Percentiles rank a stretch among this genome's conserved stretches.
Evolutionary conservation across 441 rosid species (phyloP).

Genomic region (Brassica balearica): DNA sequence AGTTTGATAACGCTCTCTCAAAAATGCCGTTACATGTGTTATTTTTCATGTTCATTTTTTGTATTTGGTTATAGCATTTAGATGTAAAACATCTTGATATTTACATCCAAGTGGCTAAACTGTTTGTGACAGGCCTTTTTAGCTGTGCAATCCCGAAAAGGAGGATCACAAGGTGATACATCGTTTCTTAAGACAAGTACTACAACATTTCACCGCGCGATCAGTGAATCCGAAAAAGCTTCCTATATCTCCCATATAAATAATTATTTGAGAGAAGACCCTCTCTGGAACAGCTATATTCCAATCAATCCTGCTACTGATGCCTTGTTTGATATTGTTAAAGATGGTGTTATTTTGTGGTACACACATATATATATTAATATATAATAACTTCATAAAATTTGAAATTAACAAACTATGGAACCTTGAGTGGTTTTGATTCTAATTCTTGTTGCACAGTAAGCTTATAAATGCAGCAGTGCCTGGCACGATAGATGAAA

Average conservation of each 20-base stretch:
- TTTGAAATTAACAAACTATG: background rate
- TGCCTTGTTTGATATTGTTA: conserved; percentile 77
- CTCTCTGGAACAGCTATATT: conserved; percentile 38
- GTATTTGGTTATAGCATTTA: no score
- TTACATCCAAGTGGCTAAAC: no score
- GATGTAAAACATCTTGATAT: no score
- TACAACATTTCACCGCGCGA: no score
- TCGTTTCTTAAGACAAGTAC: no score
- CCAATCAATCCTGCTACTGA: conserved; percentile 71
- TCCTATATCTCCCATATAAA: conserved; percentile 36
- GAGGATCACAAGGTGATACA: no score
- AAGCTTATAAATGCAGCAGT: no score
- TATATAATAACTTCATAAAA: no score
- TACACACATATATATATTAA: conserved; percentile 29
- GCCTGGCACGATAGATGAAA: no score
- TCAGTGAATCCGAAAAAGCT: background rate
- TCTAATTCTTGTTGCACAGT: conserved; percentile 19
- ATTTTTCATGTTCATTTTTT: no score
- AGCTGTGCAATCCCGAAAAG: no score
- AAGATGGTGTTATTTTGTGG: conserved; percentile 93
- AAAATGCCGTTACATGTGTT: background rate
- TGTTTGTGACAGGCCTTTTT: no score
- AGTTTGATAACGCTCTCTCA: conserved; percentile 30
- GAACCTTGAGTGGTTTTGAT: background rate
- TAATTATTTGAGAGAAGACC: conserved; percentile 49